A percentile compares a stretch with the other conserved stretches of the same genome.
phyloP scores from a whole-genome alignment of 1,139 yeast genomes.

The Candida sojae region DNA sequence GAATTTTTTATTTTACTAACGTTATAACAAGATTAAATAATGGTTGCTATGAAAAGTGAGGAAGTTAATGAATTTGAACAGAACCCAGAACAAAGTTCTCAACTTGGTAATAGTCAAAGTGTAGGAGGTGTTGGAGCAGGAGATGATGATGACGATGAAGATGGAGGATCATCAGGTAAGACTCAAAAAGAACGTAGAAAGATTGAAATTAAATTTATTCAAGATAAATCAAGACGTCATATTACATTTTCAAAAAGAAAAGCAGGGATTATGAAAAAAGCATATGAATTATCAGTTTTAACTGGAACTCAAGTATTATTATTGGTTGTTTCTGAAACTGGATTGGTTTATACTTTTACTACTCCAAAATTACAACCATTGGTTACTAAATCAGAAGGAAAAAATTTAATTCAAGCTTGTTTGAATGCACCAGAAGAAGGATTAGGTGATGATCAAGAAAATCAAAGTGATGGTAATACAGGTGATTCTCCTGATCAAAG shows the following conservation, averaged over 20 bases:
- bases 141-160: slow-evolving; percentile 72
- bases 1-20: background rate
- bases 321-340: slow-evolving; percentile 95
- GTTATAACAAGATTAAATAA: background rate
- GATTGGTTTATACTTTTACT: slow-evolving; percentile 96
- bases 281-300: slow-evolving; percentile 90
- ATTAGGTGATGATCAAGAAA: slow-evolving; percentile 61
- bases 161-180: slow-evolving; percentile 55
- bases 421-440: slow-evolving; percentile 87
- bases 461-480: slow-evolving; percentile 56
- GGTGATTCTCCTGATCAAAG: slow-evolving; percentile 44
- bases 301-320: slow-evolving; percentile 96
- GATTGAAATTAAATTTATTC: slow-evolving; percentile 94
- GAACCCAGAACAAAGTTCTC: slow-evolving; percentile 13
- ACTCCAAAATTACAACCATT: slow-evolving; percentile 97
- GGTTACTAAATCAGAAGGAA: slow-evolving; percentile 96
- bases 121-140: slow-evolving; percentile 20
- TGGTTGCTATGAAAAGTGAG: slow-evolving; percentile 30
- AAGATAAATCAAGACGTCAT: slow-evolving; percentile 96
- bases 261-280: slow-evolving; percentile 98
- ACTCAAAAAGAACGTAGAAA: slow-evolving; percentile 85
- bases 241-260: slow-evolving; percentile 96
- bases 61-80: slow-evolving; percentile 32
- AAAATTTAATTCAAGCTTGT: slow-evolving; percentile 94
- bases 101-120: background rate